A percentile compares a stretch with the other conserved stretches of the same genome.
Evolutionary conservation across 306 rosid species (phyloP).

Genomic region (Astragalus glycyphyllos): DNA sequence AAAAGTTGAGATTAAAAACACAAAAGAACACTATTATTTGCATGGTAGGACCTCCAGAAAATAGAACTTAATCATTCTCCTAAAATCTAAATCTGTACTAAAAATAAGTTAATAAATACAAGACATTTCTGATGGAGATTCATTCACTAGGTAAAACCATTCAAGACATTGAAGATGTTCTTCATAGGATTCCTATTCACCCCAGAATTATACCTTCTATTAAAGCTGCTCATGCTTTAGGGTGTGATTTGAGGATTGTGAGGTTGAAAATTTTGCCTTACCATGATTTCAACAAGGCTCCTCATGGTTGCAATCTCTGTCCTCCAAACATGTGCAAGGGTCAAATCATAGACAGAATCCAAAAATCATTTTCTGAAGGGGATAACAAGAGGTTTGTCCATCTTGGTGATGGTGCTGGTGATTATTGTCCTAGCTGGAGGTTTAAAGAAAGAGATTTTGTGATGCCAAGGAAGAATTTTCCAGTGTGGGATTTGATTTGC

Average conservation of each 20-base stretch:
- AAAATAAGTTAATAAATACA: too few species aligned
- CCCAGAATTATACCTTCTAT: conserved; percentile 66
- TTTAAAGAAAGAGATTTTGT: conserved; percentile 53
- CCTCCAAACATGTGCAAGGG: conserved; percentile 96
- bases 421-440: conserved; percentile 68
- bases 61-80: too few species aligned
- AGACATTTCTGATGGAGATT: conserved; percentile 79
- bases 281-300: conserved; percentile 59
- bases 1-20: too few species aligned
- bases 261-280: conserved; percentile 61
- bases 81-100: too few species aligned
- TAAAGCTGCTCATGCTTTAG: conserved; percentile 63
- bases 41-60: too few species aligned
- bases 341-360: conserved; percentile 54
- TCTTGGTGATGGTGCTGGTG: conserved; percentile 72
- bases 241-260: conserved; percentile 70
- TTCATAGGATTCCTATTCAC: conserved; percentile 61
- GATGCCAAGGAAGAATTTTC: conserved; percentile 77
- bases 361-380: conserved; percentile 35
- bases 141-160: conserved; percentile 62
- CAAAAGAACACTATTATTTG: too few species aligned
- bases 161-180: conserved; percentile 56
- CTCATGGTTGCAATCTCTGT: conserved; percentile 68
- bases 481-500: conserved; percentile 64
- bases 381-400: conserved; percentile 56